Percentiles rank a stretch among this genome's conserved stretches.
Conservation (phyloP, 495 filamentous ascomycete genomes). For the Beverwykella pulmonaria region DNA sequence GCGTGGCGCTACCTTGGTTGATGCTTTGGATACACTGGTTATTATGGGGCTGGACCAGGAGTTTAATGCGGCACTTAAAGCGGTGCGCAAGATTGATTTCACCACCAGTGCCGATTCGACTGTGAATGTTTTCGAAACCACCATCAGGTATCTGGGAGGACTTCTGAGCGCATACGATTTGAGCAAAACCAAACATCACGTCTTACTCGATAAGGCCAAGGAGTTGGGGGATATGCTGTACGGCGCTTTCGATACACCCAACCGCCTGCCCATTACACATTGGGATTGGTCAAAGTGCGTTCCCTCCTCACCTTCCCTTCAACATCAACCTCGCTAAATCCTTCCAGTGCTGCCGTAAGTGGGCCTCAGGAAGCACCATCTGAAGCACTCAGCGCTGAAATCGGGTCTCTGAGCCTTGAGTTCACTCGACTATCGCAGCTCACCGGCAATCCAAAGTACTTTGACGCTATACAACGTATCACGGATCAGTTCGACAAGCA, state of each 20-base stretch:
- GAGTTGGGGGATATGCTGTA: slow-evolving; percentile 89
- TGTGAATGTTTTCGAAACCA: slow-evolving; percentile 48
- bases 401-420: slow-evolving; percentile 87
- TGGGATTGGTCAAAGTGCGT: slow-evolving; percentile 79
- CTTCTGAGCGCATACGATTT: slow-evolving; percentile 49
- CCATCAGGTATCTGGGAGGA: slow-evolving; percentile 50
- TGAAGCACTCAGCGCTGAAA: slow-evolving; percentile 59
- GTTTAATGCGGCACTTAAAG: slow-evolving; percentile 79
- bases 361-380: slow-evolving; percentile 8
- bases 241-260: slow-evolving; percentile 95
- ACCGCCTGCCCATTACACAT: slow-evolving; percentile 89
- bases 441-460: slow-evolving; percentile 84
- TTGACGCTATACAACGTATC: slow-evolving; percentile 90
- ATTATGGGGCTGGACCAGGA: slow-evolving; percentile 91
- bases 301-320: too few relatives aligned
- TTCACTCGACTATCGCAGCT: slow-evolving; percentile 93
- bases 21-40: slow-evolving; percentile 91
- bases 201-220: slow-evolving; percentile 81
- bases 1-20: slow-evolving; percentile 93
- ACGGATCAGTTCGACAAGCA: slow-evolving; percentile 80
- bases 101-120: slow-evolving; percentile 59
- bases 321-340: slow-evolving; percentile 50
- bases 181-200: slow-evolving; percentile 63
- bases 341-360: slow-evolving; percentile 59
- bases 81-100: slow-evolving; percentile 83